Percentiles rank a stretch among this genome's conserved stretches.
These are phyloP conservation scores for Globisporangium irregulare DNA, from an alignment of 352 stramenopile species.

Conservation along the genomic window DNA sequence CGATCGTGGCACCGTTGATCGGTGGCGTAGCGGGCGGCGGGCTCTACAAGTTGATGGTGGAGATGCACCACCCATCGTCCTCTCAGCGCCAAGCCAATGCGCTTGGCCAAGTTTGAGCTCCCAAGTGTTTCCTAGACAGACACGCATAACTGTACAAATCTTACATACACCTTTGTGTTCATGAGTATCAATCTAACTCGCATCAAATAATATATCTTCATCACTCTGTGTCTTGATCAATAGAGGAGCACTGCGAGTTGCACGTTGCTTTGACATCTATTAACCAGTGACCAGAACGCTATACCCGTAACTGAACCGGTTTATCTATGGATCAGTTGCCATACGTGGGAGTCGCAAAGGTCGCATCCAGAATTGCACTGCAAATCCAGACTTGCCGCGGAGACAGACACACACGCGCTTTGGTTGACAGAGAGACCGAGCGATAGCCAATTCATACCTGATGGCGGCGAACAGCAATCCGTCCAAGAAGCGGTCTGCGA, in stretches of 20 bases:
- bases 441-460: neutral
- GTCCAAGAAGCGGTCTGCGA: constrained; percentile 34
- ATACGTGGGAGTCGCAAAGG: neutral
- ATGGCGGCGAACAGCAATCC: constrained; percentile 15
- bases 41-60: constrained; percentile 34
- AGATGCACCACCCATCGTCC: constrained; percentile 30
- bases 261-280: neutral
- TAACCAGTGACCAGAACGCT: neutral
- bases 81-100: neutral
- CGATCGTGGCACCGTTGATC: constrained; percentile 39
- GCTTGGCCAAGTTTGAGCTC: neutral
- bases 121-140: neutral
- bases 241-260: neutral
- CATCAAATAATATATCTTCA: neutral
- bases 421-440: too few species aligned
- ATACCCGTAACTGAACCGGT: neutral
- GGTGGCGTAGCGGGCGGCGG: constrained; percentile 31
- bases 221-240: neutral
- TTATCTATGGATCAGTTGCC: neutral
- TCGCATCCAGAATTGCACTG: neutral
- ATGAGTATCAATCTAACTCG: neutral
- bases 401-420: too few species aligned
- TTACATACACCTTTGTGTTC: neutral
- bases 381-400: neutral
- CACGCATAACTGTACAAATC: neutral